Evolutionary conservation across 1,284 basidiomycete genomes (phyloP).

Genomic region (Tylopilus sp.): DNA sequence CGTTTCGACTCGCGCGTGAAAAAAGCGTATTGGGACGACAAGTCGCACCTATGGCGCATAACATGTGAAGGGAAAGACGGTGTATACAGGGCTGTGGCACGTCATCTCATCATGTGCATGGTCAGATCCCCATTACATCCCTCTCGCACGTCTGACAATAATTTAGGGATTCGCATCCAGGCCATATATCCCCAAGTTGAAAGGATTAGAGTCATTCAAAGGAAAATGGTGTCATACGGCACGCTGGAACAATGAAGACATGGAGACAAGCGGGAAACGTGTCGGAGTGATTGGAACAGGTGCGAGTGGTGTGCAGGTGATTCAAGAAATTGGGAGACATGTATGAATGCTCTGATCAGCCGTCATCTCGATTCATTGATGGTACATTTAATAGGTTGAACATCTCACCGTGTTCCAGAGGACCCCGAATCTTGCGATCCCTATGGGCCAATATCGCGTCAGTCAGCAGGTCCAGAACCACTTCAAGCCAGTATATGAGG

Average conservation of each 20-base stretch:
- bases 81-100: constrained; percentile 9
- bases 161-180: constrained; percentile 14
- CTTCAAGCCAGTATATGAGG: constrained; percentile 17
- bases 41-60: constrained; percentile 15
- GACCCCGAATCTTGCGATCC: constrained; percentile 19
- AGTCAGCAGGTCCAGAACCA: constrained; percentile 9
- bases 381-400: not conserved
- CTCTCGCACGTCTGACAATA: too few species aligned
- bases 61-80: constrained; percentile 13
- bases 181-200: constrained; percentile 12
- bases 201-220: constrained; percentile 15
- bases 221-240: constrained; percentile 13
- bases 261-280: constrained; percentile 15
- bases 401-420: constrained; percentile 21
- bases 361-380: too few species aligned
- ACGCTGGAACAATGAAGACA: constrained; percentile 18
- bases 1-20: constrained; percentile 13
- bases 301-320: constrained; percentile 18
- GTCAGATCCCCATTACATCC: not conserved
- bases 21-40: constrained; percentile 17
- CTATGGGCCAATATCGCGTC: constrained; percentile 11
- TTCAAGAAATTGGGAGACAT: constrained; percentile 15
- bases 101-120: constrained; percentile 18
- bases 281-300: constrained; percentile 23
- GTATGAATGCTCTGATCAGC: constrained; percentile 2